Evolutionary conservation across 305 asterid genomes (phyloP), one percentile per base, ranked within the genome.

Genomic region (Fraxinus paxiana): DNA sequence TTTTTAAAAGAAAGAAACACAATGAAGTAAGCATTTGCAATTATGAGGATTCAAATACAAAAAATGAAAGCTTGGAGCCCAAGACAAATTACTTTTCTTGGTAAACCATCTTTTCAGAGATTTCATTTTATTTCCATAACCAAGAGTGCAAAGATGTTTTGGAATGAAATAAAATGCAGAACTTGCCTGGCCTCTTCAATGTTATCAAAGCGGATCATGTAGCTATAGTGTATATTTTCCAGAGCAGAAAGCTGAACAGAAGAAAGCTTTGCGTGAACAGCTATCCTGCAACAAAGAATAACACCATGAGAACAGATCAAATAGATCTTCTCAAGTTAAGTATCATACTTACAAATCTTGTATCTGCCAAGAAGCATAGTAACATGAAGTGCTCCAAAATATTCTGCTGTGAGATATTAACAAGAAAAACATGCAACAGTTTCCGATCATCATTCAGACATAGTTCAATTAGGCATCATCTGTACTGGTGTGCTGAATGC

Each of bases 141-240:
- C 70, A 76, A 61, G 74, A 69, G 73, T 48, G 31, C 67, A 79
- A 83, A 77, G 70, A 67, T 20, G 31, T 65, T 41, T 10, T 70
- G 31, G 35, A 86, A 79, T 75, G 81, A 77, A 76, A 72, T 30
- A 70, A 74, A 67, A 79, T 51, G 28, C 67, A 77, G 15, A 63
- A 56, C 72, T 79, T 87, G 93, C 99, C 97, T 90, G 82, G 98
- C 97, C 88, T 92, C 93, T 82, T 94, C 97, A 83, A 84, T 87
- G 76, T 92, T 89, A 82, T 94, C 96, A 84, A 93, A 94, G 87
- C 99, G 94, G 85, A 96, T 93, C 99, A 96, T 96, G 85, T 96
- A 87, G 85, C 93, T 90, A 79, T 94, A 94, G 88, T 96, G 98
- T 89, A 96, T 93, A 87, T 96, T 96, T 87, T 96, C 96, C 74